Percentiles rank a stretch among this genome's conserved stretches.
These are phyloP conservation scores for Candolleomyces eurysporus DNA, from an alignment of 768 basidiomycete genomes.

Conservation along the genomic window DNA sequence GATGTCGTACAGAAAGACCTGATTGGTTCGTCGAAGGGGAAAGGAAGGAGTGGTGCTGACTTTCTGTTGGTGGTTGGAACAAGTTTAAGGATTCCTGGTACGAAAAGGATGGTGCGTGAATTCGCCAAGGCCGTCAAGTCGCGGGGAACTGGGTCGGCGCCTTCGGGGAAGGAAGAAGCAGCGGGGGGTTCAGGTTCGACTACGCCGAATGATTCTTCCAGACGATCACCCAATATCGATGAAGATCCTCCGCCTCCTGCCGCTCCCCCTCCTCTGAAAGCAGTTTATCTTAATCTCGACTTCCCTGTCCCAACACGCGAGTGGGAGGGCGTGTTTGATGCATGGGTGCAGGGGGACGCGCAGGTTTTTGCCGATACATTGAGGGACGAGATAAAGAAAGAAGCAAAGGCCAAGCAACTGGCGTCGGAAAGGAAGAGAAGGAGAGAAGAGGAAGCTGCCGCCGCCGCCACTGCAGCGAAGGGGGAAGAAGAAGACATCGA, in stretches of 20 bases:
- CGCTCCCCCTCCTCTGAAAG: conserved; percentile 41
- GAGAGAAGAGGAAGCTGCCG: conserved; percentile 46
- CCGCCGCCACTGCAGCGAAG: conserved; percentile 9
- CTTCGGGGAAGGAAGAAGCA: conserved; percentile 29
- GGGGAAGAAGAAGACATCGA: conserved; percentile 14
- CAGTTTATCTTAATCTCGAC: conserved; percentile 83
- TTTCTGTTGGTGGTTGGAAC: conserved; percentile 88
- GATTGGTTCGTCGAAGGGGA: conserved; percentile 64
- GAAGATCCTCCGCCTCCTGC: conserved; percentile 34
- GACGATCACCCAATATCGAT: conserved; percentile 40
- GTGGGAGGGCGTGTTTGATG: conserved; percentile 90
- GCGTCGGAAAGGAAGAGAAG: conserved; percentile 55
- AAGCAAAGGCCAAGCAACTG: conserved; percentile 51
- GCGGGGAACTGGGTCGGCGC: conserved; percentile 34
- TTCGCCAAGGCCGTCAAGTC: conserved; percentile 75
- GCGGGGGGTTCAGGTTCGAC: conserved; percentile 16
- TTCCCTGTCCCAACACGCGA: conserved; percentile 83
- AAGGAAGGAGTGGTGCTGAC: conserved; percentile 74
- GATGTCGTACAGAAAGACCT: conserved; percentile 81
- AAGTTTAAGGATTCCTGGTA: conserved; percentile 84
- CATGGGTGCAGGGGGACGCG: conserved; percentile 86
- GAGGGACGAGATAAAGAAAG: conserved; percentile 55
- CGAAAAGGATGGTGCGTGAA: conserved; percentile 88
- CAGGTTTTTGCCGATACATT: conserved; percentile 71
- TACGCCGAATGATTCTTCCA: conserved; percentile 32